phyloP scores from a whole-genome alignment of 345 rosid genomes.

The Linum tenue region DNA sequence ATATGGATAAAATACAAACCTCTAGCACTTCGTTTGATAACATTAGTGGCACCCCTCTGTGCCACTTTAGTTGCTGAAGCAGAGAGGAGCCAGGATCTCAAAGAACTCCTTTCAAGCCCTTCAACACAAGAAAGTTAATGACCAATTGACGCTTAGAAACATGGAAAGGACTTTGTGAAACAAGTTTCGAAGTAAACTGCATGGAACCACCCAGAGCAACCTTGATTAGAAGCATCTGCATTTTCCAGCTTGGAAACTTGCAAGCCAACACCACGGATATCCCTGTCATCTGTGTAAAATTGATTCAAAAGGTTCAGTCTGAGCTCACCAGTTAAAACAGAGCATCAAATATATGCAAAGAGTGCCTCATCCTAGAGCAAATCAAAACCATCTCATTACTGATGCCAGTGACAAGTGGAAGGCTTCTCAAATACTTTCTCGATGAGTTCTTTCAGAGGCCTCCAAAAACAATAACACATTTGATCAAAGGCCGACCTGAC shows the following conservation, averaged over 20 bases:
- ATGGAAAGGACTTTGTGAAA: background rate
- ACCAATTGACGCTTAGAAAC: conserved; percentile 6
- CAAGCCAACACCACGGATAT: conserved; percentile 88
- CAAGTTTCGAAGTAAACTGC: conserved; percentile 2
- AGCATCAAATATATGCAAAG: background rate
- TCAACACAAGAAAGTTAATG: conserved; percentile 14
- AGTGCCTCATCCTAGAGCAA: too few species aligned
- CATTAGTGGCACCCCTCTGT: conserved; percentile 14
- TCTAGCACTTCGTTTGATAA: conserved; percentile 21
- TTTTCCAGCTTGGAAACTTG: conserved; percentile 88
- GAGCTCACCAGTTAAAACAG: background rate
- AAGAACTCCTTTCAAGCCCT: conserved; percentile 38
- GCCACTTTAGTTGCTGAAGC: conserved; percentile 33
- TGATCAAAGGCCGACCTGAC: too few species aligned
- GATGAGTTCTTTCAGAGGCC: background rate
- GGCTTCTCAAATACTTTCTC: background rate
- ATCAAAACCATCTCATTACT: background rate
- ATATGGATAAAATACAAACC: conserved; percentile 26
- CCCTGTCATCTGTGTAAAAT: conserved; percentile 52
- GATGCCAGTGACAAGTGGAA: too few species aligned
- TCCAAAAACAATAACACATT: too few species aligned
- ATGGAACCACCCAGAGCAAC: conserved; percentile 23
- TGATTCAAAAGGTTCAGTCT: conserved; percentile 6
- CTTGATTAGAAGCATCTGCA: conserved; percentile 51
- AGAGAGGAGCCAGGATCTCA: conserved; percentile 70